These are phyloP conservation scores for Plasmodium fragile DNA, from an alignment of 169 alveolate genomes.

Conservation along the genomic window DNA sequence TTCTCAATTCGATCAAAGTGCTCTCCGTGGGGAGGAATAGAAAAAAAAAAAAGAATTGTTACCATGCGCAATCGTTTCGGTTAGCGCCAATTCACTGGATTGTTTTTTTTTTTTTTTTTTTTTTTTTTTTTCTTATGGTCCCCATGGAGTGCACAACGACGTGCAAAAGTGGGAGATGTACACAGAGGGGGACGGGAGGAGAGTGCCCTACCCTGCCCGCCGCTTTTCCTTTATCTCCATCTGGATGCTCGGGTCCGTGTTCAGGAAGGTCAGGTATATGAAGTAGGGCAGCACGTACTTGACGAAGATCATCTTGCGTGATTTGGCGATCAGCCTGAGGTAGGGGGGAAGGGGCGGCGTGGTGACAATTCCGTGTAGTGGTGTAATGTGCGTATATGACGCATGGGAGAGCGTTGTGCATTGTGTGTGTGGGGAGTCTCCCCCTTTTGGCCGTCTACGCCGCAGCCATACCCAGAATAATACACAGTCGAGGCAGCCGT, in stretches of 20 bases:
- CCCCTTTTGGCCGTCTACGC: neutral
- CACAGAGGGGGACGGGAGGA: neutral
- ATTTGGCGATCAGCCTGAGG: conserved; percentile 49
- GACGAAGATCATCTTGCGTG: conserved; percentile 65
- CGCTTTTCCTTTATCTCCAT: conserved; percentile 51
- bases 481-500: conserved; percentile 18
- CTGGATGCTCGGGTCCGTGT: conserved; percentile 51
- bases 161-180: neutral
- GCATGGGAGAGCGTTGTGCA: neutral
- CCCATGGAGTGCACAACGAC: neutral
- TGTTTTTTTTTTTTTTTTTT: no score
- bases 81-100: no score
- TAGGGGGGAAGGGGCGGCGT: neutral
- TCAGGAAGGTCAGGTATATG: conserved; percentile 63
- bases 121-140: no score
- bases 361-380: neutral
- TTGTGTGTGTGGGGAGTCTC: neutral
- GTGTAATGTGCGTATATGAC: neutral
- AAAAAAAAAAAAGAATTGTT: no score
- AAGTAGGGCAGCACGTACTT: conserved; percentile 71
- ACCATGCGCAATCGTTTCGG: no score
- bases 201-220: no score
- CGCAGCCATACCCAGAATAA: conserved; percentile 19
- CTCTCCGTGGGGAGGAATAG: neutral
- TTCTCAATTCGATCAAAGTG: neutral